Evolutionary conservation across 768 basidiomycete genomes (phyloP).

Genomic region (Lactifluus piperatus): DNA sequence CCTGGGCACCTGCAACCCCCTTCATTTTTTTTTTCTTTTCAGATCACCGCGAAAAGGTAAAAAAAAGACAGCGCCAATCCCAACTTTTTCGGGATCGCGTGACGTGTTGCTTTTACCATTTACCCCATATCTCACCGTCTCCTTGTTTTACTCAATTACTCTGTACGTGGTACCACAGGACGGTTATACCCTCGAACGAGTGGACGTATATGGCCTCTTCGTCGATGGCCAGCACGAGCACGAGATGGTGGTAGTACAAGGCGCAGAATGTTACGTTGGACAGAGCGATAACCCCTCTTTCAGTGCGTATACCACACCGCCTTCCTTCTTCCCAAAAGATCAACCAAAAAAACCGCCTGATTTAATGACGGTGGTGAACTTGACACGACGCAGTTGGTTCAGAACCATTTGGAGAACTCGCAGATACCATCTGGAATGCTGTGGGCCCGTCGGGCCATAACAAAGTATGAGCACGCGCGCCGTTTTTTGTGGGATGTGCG

Average conservation of each 20-base stretch:
- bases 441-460: slow-evolving; percentile 86
- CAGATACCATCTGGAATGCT: slow-evolving; percentile 60
- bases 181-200: slow-evolving; percentile 77
- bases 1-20: no score
- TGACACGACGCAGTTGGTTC: no score
- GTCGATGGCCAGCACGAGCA: slow-evolving; percentile 40
- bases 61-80: no score
- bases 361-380: no score
- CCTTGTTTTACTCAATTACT: neutral
- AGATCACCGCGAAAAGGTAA: slow-evolving; percentile 82
- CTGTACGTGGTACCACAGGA: slow-evolving; percentile 43
- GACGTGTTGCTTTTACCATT: no score
- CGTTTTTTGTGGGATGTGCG: no score
- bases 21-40: no score
- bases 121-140: no score
- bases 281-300: slow-evolving; percentile 84
- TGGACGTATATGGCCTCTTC: slow-evolving; percentile 66
- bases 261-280: slow-evolving; percentile 82
- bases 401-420: slow-evolving; percentile 61
- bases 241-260: slow-evolving; percentile 46
- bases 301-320: no score
- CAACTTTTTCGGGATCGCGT: no score
- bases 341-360: no score
- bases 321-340: no score
- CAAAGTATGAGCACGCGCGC: slow-evolving; percentile 42